phyloP scores from a whole-genome alignment of 257 asterid species.

The Eustoma russellianum region DNA sequence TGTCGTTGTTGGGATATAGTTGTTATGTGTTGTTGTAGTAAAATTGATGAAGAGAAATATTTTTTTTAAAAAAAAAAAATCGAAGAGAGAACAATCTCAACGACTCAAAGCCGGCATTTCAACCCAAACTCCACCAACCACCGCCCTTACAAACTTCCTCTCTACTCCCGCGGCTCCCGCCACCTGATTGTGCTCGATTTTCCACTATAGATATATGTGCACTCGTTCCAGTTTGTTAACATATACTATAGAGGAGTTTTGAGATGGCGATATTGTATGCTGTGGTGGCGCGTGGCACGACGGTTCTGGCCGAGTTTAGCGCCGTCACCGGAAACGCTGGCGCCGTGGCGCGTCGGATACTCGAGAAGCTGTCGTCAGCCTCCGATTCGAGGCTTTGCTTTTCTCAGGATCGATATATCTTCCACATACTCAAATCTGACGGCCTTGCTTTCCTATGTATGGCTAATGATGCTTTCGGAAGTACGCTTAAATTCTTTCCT shows the following conservation, averaged over 20 bases:
- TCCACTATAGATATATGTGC: background rate
- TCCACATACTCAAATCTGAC: conserved; percentile 81
- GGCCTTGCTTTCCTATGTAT: conserved; percentile 91
- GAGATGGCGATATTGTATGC: conserved; percentile 88
- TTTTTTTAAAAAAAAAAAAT: too few species aligned
- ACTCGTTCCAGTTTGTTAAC: background rate
- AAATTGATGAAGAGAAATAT: too few species aligned
- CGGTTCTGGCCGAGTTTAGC: conserved; percentile 94
- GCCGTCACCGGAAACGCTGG: conserved; percentile 96
- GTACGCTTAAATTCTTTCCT: conserved; percentile 19
- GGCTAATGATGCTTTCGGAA: conserved; percentile 95
- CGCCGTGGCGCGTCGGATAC: conserved; percentile 79
- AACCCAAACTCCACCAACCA: background rate
- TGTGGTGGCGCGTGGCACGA: conserved; percentile 88
- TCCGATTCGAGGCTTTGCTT: conserved; percentile 83
- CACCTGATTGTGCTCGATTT: background rate
- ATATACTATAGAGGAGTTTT: background rate
- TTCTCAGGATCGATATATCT: conserved; percentile 95
- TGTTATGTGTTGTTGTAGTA: too few species aligned
- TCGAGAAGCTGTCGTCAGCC: conserved; percentile 72
- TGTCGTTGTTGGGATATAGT: too few species aligned
- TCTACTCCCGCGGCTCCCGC: background rate
- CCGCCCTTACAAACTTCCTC: background rate
- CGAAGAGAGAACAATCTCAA: too few species aligned
- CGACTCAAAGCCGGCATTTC: too few species aligned